Conservation (phyloP, 495 filamentous ascomycete species). For the Hyphodiscus hymeniophilus region DNA sequence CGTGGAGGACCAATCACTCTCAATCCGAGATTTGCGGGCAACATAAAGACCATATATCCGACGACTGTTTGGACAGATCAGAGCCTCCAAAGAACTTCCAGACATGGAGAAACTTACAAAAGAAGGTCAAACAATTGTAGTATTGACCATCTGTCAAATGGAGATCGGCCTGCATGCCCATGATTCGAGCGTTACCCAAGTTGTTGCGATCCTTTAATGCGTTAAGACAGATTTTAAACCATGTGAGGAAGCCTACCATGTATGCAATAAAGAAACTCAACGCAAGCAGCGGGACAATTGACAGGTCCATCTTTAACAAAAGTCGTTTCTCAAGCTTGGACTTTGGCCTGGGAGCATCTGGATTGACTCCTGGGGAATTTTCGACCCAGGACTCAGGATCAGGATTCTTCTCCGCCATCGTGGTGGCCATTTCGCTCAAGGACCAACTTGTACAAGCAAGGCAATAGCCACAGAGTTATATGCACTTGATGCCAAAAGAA, state of each 20-base stretch:
- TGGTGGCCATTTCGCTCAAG: not conserved
- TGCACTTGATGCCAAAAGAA: too few relatives aligned
- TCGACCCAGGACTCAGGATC: not conserved
- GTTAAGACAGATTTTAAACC: not conserved
- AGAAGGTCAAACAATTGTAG: constrained; percentile 13
- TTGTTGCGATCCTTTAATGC: constrained; percentile 30
- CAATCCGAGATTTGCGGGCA: not conserved
- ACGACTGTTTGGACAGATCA: constrained; percentile 1
- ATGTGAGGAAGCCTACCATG: not conserved
- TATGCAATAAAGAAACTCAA: constrained; percentile 4
- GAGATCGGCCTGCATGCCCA: constrained; percentile 28
- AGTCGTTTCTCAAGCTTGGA: constrained; percentile 1
- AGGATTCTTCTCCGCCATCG: not conserved
- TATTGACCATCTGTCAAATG: constrained; percentile 18
- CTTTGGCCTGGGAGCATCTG: not conserved
- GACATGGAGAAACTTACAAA: constrained; percentile 1
- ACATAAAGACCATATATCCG: constrained; percentile 3
- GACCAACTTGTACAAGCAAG: too few relatives aligned
- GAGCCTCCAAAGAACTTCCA: too few relatives aligned
- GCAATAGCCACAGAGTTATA: too few relatives aligned
- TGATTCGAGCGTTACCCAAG: constrained; percentile 33
- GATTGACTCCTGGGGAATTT: not conserved
- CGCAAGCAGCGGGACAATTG: constrained; percentile 1
- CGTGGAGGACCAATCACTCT: not conserved
- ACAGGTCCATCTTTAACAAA: not conserved